Conservation (phyloP, 331 rosid species). For the Erythrophleum ivorense region DNA sequence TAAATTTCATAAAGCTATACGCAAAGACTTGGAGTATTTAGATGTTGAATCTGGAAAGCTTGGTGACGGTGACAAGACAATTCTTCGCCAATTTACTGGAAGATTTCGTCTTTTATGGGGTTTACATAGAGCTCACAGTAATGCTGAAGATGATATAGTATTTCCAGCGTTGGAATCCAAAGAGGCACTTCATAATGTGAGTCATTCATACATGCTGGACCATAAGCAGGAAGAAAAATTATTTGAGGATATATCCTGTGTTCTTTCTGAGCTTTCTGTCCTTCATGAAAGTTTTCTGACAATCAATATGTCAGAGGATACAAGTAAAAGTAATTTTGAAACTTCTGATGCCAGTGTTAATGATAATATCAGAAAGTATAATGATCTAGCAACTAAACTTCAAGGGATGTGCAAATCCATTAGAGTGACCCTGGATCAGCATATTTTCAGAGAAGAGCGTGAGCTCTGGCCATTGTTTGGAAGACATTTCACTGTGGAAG, state of each 20-base stretch:
- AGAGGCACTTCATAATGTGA: conserved; percentile 95
- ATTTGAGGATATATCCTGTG: conserved; percentile 83
- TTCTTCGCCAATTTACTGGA: conserved; percentile 79
- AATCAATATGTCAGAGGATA: conserved; percentile 45
- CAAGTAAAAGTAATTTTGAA: conserved; percentile 45
- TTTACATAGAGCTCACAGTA: conserved; percentile 95
- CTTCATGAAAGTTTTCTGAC: conserved; percentile 71
- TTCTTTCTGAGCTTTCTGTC: conserved; percentile 83
- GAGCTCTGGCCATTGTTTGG: conserved; percentile 98
- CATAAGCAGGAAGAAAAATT: conserved; percentile 95
- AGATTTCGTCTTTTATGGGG: conserved; percentile 99
- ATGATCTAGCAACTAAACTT: conserved; percentile 86
- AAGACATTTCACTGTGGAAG: conserved; percentile 91
- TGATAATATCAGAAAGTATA: conserved; percentile 62
- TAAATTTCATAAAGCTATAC: conserved; percentile 97
- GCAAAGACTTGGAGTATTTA: conserved; percentile 94
- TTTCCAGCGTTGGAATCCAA: conserved; percentile 98
- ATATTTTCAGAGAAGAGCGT: conserved; percentile 93
- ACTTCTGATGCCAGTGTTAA: conserved; percentile 45
- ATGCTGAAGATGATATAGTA: conserved; percentile 98
- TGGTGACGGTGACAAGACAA: conserved; percentile 71
- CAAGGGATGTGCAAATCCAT: conserved; percentile 99
- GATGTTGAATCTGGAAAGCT: conserved; percentile 99
- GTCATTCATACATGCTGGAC: conserved; percentile 94
- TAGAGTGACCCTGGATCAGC: conserved; percentile 89